A percentile compares a stretch with the other conserved stretches of the same genome.
phyloP scores from a whole-genome alignment of 148 eudicot species.

The Arctostaphylos glauca region DNA sequence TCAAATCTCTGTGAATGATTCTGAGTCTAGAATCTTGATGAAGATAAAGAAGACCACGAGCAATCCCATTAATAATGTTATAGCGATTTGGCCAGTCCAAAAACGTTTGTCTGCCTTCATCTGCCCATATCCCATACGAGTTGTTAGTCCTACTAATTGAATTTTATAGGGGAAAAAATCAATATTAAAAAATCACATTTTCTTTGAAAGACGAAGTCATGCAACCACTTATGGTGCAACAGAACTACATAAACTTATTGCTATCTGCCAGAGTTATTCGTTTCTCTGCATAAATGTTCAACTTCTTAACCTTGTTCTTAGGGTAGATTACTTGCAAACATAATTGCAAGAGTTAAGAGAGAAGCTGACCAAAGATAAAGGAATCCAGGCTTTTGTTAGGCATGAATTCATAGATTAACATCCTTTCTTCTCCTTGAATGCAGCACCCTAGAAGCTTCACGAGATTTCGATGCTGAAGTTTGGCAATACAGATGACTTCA shows the following conservation, averaged over 20 bases:
- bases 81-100: slow-evolving; percentile 21
- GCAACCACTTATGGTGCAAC: neutral
- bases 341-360: neutral
- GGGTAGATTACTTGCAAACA: neutral
- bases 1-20: no score
- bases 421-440: slow-evolving; percentile 20
- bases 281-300: neutral
- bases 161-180: neutral
- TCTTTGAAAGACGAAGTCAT: neutral
- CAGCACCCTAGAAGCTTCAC: slow-evolving; percentile 27
- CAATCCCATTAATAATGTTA: neutral
- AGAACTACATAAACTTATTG: neutral
- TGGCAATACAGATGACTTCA: slow-evolving; percentile 23
- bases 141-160: neutral
- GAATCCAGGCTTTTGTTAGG: no score
- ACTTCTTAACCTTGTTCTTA: neutral
- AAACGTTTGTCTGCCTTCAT: neutral
- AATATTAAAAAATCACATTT: neutral
- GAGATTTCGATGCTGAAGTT: slow-evolving; percentile 32
- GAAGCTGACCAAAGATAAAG: slow-evolving; percentile 17
- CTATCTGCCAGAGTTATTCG: neutral
- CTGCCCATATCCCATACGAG: neutral
- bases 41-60: slow-evolving; percentile 18
- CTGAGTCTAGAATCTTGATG: slow-evolving; percentile 22
- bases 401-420: slow-evolving; percentile 17